These are phyloP conservation scores for Pisolithus tinctorius DNA, from an alignment of 768 basidiomycete species.

Conservation along the genomic window DNA sequence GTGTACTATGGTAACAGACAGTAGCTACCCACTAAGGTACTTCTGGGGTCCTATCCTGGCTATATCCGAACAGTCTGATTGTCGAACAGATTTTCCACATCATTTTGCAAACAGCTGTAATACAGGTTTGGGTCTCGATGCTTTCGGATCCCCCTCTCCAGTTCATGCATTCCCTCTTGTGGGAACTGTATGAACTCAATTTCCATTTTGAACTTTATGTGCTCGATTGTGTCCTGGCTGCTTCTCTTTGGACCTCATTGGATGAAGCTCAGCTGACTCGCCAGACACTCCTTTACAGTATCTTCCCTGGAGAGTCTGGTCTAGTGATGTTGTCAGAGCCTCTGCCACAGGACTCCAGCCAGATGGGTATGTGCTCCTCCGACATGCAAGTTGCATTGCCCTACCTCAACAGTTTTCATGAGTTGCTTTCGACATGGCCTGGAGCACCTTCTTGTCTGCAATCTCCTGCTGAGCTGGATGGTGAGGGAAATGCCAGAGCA, in stretches of 20 bases:
- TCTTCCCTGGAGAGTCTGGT: too few species aligned
- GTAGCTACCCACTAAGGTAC: too few species aligned
- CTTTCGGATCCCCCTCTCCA: neutral
- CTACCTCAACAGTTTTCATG: neutral
- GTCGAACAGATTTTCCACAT: too few species aligned
- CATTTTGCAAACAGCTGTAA: too few species aligned
- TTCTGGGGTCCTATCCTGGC: too few species aligned
- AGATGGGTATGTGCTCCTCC: neutral
- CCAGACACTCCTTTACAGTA: too few species aligned
- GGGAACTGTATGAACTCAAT: conserved; percentile 13
- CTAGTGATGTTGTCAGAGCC: too few species aligned
- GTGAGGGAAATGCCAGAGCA: neutral
- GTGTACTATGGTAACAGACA: too few species aligned
- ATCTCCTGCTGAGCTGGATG: neutral
- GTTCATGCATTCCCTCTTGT: too few species aligned
- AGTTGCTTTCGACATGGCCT: conserved; percentile 1
- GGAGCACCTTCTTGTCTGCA: neutral
- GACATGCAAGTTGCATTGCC: neutral
- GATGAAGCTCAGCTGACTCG: too few species aligned
- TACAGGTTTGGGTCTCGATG: neutral
- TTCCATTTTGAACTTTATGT: conserved; percentile 16
- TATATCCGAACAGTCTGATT: too few species aligned
- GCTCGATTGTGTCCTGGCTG: conserved; percentile 4
- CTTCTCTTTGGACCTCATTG: too few species aligned
- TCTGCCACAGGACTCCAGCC: neutral